Evolutionary conservation across 2,329 filamentous ascomycete genomes (phyloP).

Genomic region (Rugonectria rugulosa): DNA sequence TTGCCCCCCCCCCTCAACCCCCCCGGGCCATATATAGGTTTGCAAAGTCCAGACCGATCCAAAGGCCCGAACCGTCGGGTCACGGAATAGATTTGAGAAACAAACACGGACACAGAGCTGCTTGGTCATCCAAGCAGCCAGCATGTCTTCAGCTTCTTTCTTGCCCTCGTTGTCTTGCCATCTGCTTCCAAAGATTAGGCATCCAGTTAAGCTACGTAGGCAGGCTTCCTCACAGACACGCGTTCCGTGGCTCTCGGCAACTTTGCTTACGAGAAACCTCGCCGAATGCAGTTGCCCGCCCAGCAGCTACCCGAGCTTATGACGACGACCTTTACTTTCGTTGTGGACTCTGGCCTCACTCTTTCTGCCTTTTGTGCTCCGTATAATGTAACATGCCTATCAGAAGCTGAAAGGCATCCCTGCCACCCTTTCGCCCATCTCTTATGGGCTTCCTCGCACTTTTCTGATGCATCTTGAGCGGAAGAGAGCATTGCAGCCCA

Average conservation of each 20-base stretch:
- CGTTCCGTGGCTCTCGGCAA: too few species aligned
- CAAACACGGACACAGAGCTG: neutral
- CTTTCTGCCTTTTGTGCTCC: neutral
- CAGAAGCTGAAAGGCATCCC: neutral
- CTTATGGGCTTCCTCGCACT: neutral
- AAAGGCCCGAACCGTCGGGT: neutral
- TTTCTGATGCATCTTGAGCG: neutral
- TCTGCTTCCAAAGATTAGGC: too few species aligned
- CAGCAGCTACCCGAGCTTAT: slow-evolving; percentile 14
- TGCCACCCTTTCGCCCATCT: neutral
- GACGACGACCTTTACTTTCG: too few species aligned
- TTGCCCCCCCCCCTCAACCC: too few species aligned
- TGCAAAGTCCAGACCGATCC: neutral
- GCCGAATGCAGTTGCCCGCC: neutral
- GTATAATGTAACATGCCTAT: neutral
- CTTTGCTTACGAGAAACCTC: too few species aligned
- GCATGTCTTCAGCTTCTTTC: too few species aligned
- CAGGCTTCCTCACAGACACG: too few species aligned
- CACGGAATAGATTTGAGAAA: neutral
- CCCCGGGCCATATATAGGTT: too few species aligned
- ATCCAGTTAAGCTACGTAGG: too few species aligned
- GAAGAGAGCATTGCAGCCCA: too few species aligned
- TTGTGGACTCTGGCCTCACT: neutral
- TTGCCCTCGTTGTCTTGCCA: too few species aligned
- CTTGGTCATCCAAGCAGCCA: too few species aligned